These are phyloP conservation scores for Halophytophthora polymorphica DNA, from an alignment of 352 stramenopile genomes.

Conservation along the genomic window DNA sequence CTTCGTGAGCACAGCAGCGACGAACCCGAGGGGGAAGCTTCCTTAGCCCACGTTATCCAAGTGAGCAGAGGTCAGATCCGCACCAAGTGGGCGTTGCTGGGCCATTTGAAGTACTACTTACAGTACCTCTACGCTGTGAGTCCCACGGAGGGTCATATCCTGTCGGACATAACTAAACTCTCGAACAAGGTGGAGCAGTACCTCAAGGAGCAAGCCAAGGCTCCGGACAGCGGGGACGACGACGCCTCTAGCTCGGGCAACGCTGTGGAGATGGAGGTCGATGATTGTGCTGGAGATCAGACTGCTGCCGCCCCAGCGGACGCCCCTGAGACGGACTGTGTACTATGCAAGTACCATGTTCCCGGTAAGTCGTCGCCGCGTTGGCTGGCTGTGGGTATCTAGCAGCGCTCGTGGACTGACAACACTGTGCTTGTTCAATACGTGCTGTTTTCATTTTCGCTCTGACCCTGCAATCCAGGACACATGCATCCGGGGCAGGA, in stretches of 20 bases:
- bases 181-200: conserved; percentile 40
- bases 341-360: conserved; percentile 82
- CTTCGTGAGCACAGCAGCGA: conserved; percentile 18
- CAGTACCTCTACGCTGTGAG: conserved; percentile 69
- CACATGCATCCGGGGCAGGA: conserved; percentile 65
- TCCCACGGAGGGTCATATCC: conserved; percentile 63
- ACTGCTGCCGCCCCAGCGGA: conserved; percentile 9
- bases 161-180: conserved; percentile 50
- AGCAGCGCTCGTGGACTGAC: background rate
- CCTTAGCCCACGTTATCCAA: conserved; percentile 34
- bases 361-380: conserved; percentile 28
- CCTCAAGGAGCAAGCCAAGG: conserved; percentile 17
- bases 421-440: background rate
- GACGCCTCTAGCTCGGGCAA: conserved; percentile 12
- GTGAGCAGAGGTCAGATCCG: conserved; percentile 44
- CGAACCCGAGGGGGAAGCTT: conserved; percentile 21
- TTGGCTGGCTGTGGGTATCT: no score
- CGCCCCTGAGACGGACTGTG: conserved; percentile 30
- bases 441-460: background rate
- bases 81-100: conserved; percentile 47
- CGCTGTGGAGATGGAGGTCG: conserved; percentile 20
- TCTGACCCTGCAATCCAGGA: conserved; percentile 19
- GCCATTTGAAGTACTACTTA: conserved; percentile 72
- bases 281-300: conserved; percentile 13
- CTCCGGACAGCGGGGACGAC: conserved; percentile 9